Base-by-base conservation (phyloP, 2,329 filamentous ascomycete species). In the Sporothrix protearum region DNA sequence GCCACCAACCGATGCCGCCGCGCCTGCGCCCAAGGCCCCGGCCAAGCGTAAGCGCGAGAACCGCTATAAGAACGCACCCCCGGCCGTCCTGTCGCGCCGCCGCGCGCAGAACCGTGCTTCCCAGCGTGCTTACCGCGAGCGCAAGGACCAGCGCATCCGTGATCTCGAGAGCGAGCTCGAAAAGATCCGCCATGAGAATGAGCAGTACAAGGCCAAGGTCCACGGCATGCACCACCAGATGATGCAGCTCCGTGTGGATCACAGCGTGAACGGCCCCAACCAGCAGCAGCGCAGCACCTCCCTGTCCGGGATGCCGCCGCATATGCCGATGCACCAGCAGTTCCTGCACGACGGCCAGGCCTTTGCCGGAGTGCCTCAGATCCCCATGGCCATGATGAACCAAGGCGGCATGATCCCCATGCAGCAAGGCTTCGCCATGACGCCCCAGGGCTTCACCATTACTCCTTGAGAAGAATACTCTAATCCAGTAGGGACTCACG, bases 131-230 rank as follows among this genome's bases (percentile, higher is more conserved):
- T 89, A 89, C 76, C 82, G 87, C 64, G 87, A 89, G 77, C 83
- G 87, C 69, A 89, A 89, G 76, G 87, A 91, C 76, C 88, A 89
- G 77, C 85, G 89, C 73, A 89, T 89, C 76, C 85, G 86, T 73
- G 88, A 90, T 75, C 84, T 91, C 25, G 88, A 90, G 77, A 77
- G 82, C 47, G 83, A 88, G 75, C 83, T 90, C 42, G 79, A 79
- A 63, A 83, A 86, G 22, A 80, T 87, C 67, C 84, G 85, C 73
- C 83, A 85, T 30, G 86, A 85, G 75, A 87, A 89, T 77, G 85
- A 84, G 72, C 82, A 83, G 45, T 83, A 90, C 69, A 83, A 84
- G 73, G 82, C 83, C 68, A 86, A 86, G 4, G 88, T 89, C 76
- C 79, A 81, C 36, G 77, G 78, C n/a, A 80, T 88, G 28, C 84